Evolutionary conservation across 2,329 filamentous ascomycete genomes (phyloP).

Genomic region (Fusarium transvaalense): DNA sequence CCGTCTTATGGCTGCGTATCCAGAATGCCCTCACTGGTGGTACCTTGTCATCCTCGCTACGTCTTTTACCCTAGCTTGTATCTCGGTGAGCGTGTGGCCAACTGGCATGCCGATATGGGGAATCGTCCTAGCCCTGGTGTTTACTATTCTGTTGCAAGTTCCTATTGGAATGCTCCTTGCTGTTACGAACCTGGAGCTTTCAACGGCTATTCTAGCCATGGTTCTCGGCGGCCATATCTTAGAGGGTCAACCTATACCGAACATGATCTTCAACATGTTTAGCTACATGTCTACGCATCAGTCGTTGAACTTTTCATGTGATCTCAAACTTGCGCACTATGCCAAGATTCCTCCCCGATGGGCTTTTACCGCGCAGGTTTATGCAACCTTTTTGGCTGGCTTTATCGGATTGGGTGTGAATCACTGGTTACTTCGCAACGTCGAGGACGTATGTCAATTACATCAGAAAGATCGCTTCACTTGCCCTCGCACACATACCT

Average conservation of each 20-base stretch:
- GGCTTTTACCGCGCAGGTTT: constrained; percentile 66
- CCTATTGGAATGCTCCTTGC: constrained; percentile 69
- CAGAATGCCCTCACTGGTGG: constrained; percentile 67
- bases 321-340: constrained; percentile 74
- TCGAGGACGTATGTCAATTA: constrained; percentile 68
- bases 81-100: constrained; percentile 60
- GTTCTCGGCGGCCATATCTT: constrained; percentile 76
- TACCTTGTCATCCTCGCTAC: constrained; percentile 61
- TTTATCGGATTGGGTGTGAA: constrained; percentile 70
- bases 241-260: constrained; percentile 72
- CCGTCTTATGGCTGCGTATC: constrained; percentile 51
- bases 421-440: constrained; percentile 69
- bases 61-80: constrained; percentile 58
- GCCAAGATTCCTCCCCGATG: constrained; percentile 68
- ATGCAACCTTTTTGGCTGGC: constrained; percentile 66
- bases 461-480: constrained; percentile 65
- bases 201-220: constrained; percentile 74
- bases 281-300: constrained; percentile 73
- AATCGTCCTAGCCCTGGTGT: constrained; percentile 63
- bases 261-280: constrained; percentile 80
- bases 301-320: constrained; percentile 69
- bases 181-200: constrained; percentile 68
- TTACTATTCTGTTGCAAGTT: constrained; percentile 65
- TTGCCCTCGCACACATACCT: constrained; percentile 61
- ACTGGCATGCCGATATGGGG: constrained; percentile 66